Evolutionary conservation across 1,284 basidiomycete genomes (phyloP), one percentile per base, ranked within the genome.

Genomic region (Cutaneotrichosporon spelunceum): DNA sequence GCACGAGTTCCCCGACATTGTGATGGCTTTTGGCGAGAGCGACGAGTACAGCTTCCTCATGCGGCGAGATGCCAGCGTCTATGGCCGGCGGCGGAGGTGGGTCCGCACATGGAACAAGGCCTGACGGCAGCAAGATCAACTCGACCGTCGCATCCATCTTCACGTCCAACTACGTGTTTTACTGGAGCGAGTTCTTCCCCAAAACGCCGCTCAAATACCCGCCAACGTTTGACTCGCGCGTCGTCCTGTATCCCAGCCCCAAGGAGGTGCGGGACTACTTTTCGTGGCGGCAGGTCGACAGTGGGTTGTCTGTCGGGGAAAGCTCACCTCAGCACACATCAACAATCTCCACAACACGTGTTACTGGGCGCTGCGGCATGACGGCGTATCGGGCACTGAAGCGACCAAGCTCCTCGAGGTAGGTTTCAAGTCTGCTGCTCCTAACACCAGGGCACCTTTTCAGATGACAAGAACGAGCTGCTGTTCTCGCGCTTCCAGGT

Each of bases 311-410:
- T 2, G 9, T 3, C 16, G 9, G 29, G 9, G 2, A 1, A 21
- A 26, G 44, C 58, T 60, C 19, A 63, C 30, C 16, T 7, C 71
- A 96, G 93, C 96, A 0, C 96, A 99, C 76, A 91, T 99, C 77
- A 99, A 99, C 78, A 99, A 98, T 74, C 81, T 99, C 24, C 95
- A 99, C 82, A 99, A 99, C 72, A 98, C 96, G 0, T 82, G 83
- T 0, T 99, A 98, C 76, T 99, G 95, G 96, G 89, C 93, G 0
- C 83, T 99, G 10, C 87, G 98, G 0, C 86, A 90, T 47, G 90
- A 87, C 9, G 88, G 87, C 0, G 81, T 88, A 72, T 88, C 86
- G 0, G 87, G 89, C 1, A 83, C 86, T 4, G 85, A 96, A 67
- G 94, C 94, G 0, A 91, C 97, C 72, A 85, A 87, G 34, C 85